A percentile compares a stretch with the other conserved stretches of the same genome.
These are phyloP conservation scores for Spiromastix sp. DNA, from an alignment of 2,329 filamentous ascomycete genomes.

Conservation along the genomic window DNA sequence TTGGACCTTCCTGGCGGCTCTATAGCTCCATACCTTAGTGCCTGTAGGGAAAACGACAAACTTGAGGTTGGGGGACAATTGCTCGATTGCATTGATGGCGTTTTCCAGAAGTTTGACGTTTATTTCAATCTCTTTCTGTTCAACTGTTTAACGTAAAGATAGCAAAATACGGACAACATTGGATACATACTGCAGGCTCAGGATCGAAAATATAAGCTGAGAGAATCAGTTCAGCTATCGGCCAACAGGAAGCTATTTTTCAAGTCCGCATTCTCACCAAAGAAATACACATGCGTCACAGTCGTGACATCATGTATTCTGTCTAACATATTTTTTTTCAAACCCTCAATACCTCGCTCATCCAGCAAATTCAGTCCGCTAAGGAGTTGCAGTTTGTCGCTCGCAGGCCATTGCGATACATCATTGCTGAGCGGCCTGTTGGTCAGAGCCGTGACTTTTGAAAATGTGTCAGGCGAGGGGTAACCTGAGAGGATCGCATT, in stretches of 20 bases:
- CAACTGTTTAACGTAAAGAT: background rate
- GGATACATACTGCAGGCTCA: background rate
- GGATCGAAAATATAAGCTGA: background rate
- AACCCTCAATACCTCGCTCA: constrained; percentile 15
- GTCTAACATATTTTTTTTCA: constrained; percentile 24
- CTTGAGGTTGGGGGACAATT: background rate
- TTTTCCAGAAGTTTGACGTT: background rate
- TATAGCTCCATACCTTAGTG: constrained; percentile 11
- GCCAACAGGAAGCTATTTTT: no score
- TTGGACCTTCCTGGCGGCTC: constrained; percentile 14
- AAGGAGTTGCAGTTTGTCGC: constrained; percentile 11
- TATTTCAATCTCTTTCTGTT: background rate
- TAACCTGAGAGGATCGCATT: constrained; percentile 15
- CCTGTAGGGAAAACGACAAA: background rate
- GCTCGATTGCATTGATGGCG: background rate
- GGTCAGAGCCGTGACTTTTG: constrained; percentile 17
- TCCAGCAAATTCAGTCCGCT: constrained; percentile 19
- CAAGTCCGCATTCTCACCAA: constrained; percentile 24
- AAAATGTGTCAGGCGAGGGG: constrained; percentile 18
- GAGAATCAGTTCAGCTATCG: no score
- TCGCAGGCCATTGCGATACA: constrained; percentile 12
- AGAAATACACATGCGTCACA: constrained; percentile 36
- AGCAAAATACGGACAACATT: background rate
- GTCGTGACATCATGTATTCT: constrained; percentile 26
- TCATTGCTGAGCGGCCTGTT: constrained; percentile 13